phyloP scores from a whole-genome alignment of 2,329 filamentous ascomycete genomes.

The Phymatotrichopsis omnivora region DNA sequence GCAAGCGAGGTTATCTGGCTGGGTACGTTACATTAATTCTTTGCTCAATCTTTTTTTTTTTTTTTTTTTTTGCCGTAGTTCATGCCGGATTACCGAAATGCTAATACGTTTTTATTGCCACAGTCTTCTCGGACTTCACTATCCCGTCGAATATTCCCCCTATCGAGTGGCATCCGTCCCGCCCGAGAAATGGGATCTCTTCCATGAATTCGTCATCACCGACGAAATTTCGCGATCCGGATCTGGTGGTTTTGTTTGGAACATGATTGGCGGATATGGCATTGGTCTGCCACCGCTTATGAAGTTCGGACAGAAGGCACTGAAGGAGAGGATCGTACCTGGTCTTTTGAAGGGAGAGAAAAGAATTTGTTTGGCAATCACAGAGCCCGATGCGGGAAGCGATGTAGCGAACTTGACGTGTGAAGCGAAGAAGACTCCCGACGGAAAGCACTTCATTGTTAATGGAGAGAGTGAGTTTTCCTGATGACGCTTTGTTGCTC shows the following conservation, averaged over 20 bases:
- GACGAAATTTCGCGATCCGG: slow-evolving; percentile 85
- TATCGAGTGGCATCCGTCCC: slow-evolving; percentile 66
- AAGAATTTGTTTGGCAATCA: slow-evolving; percentile 94
- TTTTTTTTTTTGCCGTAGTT: too few species aligned
- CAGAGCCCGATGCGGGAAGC: slow-evolving; percentile 86
- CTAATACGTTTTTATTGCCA: background rate
- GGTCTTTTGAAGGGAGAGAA: slow-evolving; percentile 86
- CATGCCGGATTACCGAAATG: too few species aligned
- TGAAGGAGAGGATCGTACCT: slow-evolving; percentile 80
- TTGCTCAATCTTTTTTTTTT: background rate
- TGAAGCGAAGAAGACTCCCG: slow-evolving; percentile 86
- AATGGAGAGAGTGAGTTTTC: slow-evolving; percentile 68
- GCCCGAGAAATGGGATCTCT: slow-evolving; percentile 89
- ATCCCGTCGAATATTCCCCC: slow-evolving; percentile 63
- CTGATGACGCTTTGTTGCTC: background rate
- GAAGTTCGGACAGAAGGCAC: slow-evolving; percentile 77
- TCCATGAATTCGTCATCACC: slow-evolving; percentile 93
- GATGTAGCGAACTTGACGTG: slow-evolving; percentile 94
- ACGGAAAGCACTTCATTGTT: slow-evolving; percentile 98
- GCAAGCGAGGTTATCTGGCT: slow-evolving; percentile 83
- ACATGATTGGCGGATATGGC: slow-evolving; percentile 89
- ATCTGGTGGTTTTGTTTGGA: slow-evolving; percentile 93
- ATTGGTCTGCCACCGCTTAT: slow-evolving; percentile 87
- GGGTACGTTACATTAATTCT: slow-evolving; percentile 39
- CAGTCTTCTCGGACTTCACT: slow-evolving; percentile 65